A percentile compares a stretch with the other conserved stretches of the same genome.
phyloP scores from a whole-genome alignment of 805 yeast genomes.

The Nakazawaea molendinolei region DNA sequence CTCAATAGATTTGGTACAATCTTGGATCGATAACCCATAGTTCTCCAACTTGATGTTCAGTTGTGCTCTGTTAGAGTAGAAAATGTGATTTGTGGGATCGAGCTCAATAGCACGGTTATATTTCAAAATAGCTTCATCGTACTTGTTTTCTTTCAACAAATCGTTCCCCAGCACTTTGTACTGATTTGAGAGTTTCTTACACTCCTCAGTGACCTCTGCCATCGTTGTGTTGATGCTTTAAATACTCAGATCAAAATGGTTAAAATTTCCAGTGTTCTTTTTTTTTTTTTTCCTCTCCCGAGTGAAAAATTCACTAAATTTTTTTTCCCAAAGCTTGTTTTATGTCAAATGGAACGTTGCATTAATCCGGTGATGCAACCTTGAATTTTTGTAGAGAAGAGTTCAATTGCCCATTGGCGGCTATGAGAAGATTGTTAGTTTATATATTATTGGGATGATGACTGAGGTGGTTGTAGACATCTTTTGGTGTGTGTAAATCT shows the following conservation, averaged over 20 bases:
- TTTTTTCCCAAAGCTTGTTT: not conserved
- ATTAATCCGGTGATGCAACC: too few relatives aligned
- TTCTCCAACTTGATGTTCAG: slow-evolving; percentile 81
- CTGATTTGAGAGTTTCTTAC: slow-evolving; percentile 30
- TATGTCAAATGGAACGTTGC: not conserved
- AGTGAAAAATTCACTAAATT: not conserved
- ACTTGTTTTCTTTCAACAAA: slow-evolving; percentile 59
- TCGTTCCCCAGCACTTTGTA: slow-evolving; percentile 70
- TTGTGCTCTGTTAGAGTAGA: slow-evolving; percentile 84
- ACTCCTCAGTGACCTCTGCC: not conserved
- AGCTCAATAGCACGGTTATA: slow-evolving; percentile 73
- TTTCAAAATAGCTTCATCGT: slow-evolving; percentile 53
- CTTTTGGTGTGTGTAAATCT: too few relatives aligned
- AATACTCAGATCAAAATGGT: too few relatives aligned
- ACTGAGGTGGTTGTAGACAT: too few relatives aligned
- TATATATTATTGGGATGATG: too few relatives aligned
- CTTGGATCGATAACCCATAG: slow-evolving; percentile 79
- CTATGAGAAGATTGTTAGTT: too few relatives aligned
- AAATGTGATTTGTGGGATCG: slow-evolving; percentile 51
- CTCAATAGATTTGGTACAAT: slow-evolving; percentile 65
- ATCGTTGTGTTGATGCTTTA: too few relatives aligned
- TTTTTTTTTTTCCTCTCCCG: not conserved
- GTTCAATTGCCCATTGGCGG: too few relatives aligned
- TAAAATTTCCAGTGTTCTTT: not conserved
- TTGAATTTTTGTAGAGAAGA: too few relatives aligned